Evolutionary conservation across 495 filamentous ascomycete species (phyloP).

Genomic region (Aspergillus panamensis): DNA sequence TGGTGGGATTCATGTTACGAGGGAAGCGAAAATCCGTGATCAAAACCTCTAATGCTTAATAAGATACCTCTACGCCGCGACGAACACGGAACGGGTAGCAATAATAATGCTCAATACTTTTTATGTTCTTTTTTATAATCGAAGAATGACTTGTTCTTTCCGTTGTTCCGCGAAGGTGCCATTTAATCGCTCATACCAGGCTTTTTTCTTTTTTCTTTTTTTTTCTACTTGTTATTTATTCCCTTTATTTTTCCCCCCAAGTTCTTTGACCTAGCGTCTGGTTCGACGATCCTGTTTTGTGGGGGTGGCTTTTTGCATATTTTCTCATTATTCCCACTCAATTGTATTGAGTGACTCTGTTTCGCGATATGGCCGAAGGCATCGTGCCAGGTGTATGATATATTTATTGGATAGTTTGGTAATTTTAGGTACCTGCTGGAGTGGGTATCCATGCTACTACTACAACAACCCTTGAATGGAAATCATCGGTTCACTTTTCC

Average conservation of each 20-base stretch:
- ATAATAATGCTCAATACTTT: background rate
- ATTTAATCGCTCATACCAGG: background rate
- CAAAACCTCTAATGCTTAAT: constrained; percentile 28
- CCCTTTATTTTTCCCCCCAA: background rate
- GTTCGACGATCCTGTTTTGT: background rate
- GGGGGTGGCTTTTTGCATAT: background rate
- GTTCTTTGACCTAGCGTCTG: constrained; percentile 6
- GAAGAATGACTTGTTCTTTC: background rate
- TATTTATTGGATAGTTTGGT: background rate
- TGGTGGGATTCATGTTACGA: constrained; percentile 39
- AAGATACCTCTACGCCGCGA: constrained; percentile 1
- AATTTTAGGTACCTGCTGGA: background rate
- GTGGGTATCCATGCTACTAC: background rate
- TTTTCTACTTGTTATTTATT: background rate
- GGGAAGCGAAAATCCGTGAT: constrained; percentile 27
- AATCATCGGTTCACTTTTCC: background rate
- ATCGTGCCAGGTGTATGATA: background rate
- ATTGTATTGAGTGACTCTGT: constrained; percentile 5
- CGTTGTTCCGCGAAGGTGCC: background rate
- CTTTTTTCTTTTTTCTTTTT: background rate
- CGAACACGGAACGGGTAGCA: constrained; percentile 4
- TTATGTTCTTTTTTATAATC: background rate
- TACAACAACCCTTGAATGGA: background rate
- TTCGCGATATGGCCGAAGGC: background rate
- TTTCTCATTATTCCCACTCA: background rate